These are phyloP conservation scores for Leccinum subfulvum DNA, from an alignment of 1,284 basidiomycete genomes.

Conservation along the genomic window DNA sequence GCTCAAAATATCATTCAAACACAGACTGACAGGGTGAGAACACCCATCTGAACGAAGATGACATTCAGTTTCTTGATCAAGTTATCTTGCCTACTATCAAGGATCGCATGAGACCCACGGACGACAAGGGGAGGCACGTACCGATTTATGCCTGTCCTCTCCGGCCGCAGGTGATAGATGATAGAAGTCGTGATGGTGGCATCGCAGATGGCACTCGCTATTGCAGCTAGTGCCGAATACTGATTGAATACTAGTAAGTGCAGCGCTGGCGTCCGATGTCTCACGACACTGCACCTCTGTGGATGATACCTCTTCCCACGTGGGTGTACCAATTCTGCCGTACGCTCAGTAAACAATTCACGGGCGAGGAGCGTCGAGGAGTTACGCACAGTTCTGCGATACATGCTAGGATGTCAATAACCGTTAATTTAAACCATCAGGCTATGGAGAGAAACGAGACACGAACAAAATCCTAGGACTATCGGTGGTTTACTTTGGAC, in stretches of 20 bases:
- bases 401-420: constrained; percentile 8
- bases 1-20: not conserved
- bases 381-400: constrained; percentile 7
- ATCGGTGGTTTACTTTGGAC: not conserved
- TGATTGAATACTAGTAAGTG: constrained; percentile 1
- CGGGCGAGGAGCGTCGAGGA: not conserved
- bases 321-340: constrained; percentile 13
- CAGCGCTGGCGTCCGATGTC: not conserved
- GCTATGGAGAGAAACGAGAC: not conserved
- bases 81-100: not conserved
- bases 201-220: constrained; percentile 23
- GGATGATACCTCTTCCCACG: constrained; percentile 1
- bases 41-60: constrained; percentile 28
- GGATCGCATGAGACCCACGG: no score
- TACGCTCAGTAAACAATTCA: not conserved
- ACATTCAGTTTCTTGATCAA: constrained; percentile 17
- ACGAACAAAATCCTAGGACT: constrained; percentile 24
- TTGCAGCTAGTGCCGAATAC: constrained; percentile 7
- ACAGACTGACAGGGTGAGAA: constrained; percentile 22
- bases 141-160: constrained; percentile 16
- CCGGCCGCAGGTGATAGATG: constrained; percentile 20
- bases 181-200: constrained; percentile 21
- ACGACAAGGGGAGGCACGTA: not conserved
- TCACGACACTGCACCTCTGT: constrained; percentile 5
- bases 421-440: not conserved